Conservation (phyloP, 2,329 filamentous ascomycete species). For the Biscogniauxia sp. region DNA sequence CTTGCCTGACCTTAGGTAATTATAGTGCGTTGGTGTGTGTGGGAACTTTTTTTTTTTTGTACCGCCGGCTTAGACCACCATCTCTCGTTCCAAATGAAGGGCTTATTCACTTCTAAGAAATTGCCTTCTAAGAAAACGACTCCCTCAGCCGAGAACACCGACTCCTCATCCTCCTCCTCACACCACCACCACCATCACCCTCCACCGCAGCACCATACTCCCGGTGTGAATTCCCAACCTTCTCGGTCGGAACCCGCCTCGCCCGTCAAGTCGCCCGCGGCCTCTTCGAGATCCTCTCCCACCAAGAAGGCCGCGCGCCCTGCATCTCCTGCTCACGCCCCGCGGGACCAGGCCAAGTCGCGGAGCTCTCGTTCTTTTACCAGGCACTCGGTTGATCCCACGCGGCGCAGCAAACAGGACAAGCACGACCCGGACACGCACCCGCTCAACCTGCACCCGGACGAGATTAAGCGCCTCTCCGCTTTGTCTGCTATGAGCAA, state of each 20-base stretch:
- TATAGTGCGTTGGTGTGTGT: neutral
- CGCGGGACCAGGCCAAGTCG: slow-evolving; percentile 35
- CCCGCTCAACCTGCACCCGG: slow-evolving; percentile 85
- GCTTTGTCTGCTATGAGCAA: slow-evolving; percentile 62
- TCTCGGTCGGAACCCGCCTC: slow-evolving; percentile 27
- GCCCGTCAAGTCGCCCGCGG: slow-evolving; percentile 24
- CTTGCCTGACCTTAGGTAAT: neutral
- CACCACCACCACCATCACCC: slow-evolving; percentile 16
- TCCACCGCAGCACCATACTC: neutral
- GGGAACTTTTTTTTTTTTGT: neutral
- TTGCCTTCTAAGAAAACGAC: slow-evolving; percentile 32
- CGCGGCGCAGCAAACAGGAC: slow-evolving; percentile 56
- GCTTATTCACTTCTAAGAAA: slow-evolving; percentile 35
- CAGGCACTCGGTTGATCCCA: slow-evolving; percentile 48
- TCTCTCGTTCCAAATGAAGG: slow-evolving; percentile 33
- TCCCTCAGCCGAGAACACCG: slow-evolving; percentile 30
- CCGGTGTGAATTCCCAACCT: slow-evolving; percentile 14
- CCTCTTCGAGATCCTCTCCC: slow-evolving; percentile 19
- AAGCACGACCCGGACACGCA: slow-evolving; percentile 71
- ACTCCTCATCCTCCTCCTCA: slow-evolving; percentile 22
- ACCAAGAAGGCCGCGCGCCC: slow-evolving; percentile 29
- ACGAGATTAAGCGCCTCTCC: slow-evolving; percentile 77
- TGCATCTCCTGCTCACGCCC: slow-evolving; percentile 26
- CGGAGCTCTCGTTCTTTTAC: slow-evolving; percentile 45
- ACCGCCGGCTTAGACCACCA: slow-evolving; percentile 5